A percentile compares a stretch with the other conserved stretches of the same genome.
Evolutionary conservation across 75 land plant species (phyloP).

Genomic region (Pseudotsuga menziesii): DNA sequence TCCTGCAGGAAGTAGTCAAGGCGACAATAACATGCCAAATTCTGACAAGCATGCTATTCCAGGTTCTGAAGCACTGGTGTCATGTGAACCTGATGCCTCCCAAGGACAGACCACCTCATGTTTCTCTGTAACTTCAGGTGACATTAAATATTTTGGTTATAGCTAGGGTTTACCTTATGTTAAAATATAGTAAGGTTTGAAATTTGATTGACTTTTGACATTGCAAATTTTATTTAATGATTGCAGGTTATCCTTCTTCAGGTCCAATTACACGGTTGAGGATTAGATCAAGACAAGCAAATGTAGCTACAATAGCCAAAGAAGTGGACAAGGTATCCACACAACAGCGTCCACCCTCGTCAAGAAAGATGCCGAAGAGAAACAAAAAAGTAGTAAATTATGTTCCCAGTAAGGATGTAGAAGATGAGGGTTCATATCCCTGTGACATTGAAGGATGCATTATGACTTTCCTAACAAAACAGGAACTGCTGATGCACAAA

Average conservation of each 20-base stretch:
- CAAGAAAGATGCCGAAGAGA: neutral
- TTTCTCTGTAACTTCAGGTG: neutral
- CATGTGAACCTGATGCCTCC: neutral
- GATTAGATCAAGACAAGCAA: slow-evolving; percentile 19
- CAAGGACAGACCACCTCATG: neutral
- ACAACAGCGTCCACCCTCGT: neutral
- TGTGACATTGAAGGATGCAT: slow-evolving; percentile 92
- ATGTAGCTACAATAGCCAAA: neutral
- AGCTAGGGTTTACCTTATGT: neutral
- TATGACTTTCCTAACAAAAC: slow-evolving; percentile 75
- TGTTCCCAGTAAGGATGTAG: slow-evolving; percentile 86
- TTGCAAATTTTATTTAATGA: neutral
- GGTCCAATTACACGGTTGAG: slow-evolving; percentile 58
- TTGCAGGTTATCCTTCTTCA: slow-evolving; percentile 18
- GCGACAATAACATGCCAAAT: neutral
- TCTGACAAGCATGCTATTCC: neutral
- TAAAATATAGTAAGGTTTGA: neutral
- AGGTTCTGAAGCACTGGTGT: slow-evolving; percentile 4
- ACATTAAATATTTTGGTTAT: neutral
- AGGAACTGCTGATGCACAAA: slow-evolving; percentile 73
- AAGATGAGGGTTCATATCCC: slow-evolving; percentile 32
- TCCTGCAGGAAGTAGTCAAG: slow-evolving; percentile 1
- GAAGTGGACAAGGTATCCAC: neutral
- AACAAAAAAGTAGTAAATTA: slow-evolving; percentile 21
- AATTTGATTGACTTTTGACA: neutral